Conservation (phyloP, 208 protist species). For the Wallacemonas sp. region DNA sequence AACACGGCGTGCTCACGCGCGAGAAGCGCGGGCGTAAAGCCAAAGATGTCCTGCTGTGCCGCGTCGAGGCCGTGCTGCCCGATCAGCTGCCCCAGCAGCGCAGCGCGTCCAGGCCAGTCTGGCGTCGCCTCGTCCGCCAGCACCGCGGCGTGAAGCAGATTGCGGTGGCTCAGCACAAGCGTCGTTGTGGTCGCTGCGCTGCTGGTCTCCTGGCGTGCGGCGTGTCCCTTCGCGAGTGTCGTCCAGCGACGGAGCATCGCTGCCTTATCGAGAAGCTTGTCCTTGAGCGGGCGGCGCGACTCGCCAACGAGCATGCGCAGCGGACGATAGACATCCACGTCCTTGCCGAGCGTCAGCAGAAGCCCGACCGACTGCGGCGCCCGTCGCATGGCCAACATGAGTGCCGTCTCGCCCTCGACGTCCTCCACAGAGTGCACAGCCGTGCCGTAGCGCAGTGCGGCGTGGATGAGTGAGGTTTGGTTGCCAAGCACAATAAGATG, state of each 20-base stretch:
- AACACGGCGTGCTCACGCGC: slow-evolving; percentile 32
- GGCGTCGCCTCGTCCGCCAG: slow-evolving; percentile 23
- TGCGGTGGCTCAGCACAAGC: slow-evolving; percentile 19
- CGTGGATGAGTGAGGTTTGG: slow-evolving; percentile 18
- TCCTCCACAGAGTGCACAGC: slow-evolving; percentile 38
- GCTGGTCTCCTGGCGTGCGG: not conserved
- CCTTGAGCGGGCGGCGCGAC: not conserved
- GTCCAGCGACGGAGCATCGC: not conserved
- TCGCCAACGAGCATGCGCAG: slow-evolving; percentile 14
- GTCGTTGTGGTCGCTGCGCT: not conserved
- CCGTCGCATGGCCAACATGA: slow-evolving; percentile 36
- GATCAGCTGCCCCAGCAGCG: slow-evolving; percentile 31
- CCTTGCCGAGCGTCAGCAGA: slow-evolving; percentile 20
- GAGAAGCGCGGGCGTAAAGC: slow-evolving; percentile 37
- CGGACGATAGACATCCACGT: slow-evolving; percentile 14
- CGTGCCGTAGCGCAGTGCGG: slow-evolving; percentile 33
- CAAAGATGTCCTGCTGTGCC: slow-evolving; percentile 29
- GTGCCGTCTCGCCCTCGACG: slow-evolving; percentile 41
- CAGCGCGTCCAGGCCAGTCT: slow-evolving; percentile 28
- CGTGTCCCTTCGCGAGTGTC: not conserved
- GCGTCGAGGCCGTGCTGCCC: slow-evolving; percentile 15
- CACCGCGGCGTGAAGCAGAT: slow-evolving; percentile 40
- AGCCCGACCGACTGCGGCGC: slow-evolving; percentile 12
- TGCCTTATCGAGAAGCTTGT: slow-evolving; percentile 1
- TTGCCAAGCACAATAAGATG: slow-evolving; percentile 39